Evolutionary conservation across 345 rosid species (phyloP).

Genomic region (Tarenaya hassleriana): DNA sequence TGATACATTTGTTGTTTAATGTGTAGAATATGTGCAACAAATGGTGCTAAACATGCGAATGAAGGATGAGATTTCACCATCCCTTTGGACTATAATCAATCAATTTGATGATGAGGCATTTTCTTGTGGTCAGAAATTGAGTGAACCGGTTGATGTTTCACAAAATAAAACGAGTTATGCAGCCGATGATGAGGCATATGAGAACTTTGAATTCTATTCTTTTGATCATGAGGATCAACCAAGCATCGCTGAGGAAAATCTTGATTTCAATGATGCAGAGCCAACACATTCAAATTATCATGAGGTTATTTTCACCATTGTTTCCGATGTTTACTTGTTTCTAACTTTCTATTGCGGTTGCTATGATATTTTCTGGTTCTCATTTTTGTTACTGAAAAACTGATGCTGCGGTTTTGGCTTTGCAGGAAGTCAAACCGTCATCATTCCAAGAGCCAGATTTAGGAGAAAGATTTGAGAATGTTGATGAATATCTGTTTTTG

Average conservation of each 20-base stretch:
- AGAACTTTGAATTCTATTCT: constrained; percentile 41
- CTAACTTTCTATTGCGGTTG: background rate
- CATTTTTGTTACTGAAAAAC: constrained; percentile 5
- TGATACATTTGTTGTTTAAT: constrained; percentile 13
- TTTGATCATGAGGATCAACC: constrained; percentile 50
- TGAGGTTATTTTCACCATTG: constrained; percentile 42
- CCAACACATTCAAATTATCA: constrained; percentile 43
- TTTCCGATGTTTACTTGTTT: constrained; percentile 7
- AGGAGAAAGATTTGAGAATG: constrained; percentile 49
- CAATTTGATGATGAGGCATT: constrained; percentile 67
- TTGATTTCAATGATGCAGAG: constrained; percentile 35
- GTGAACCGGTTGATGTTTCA: constrained; percentile 33
- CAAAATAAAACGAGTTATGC: constrained; percentile 39
- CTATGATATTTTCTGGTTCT: too few relatives aligned
- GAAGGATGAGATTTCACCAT: constrained; percentile 75
- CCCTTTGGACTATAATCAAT: constrained; percentile 48
- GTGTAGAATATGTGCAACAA: constrained; percentile 59
- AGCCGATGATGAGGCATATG: constrained; percentile 46
- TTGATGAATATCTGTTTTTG: constrained; percentile 58
- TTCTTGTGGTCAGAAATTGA: constrained; percentile 37
- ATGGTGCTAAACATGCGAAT: constrained; percentile 56
- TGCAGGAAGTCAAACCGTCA: constrained; percentile 50
- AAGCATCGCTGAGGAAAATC: constrained; percentile 36
- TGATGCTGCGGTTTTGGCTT: constrained; percentile 19
- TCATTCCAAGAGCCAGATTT: constrained; percentile 36